These are phyloP conservation scores for Cetradonia linearis DNA, from an alignment of 495 filamentous ascomycete genomes.

Conservation along the genomic window DNA sequence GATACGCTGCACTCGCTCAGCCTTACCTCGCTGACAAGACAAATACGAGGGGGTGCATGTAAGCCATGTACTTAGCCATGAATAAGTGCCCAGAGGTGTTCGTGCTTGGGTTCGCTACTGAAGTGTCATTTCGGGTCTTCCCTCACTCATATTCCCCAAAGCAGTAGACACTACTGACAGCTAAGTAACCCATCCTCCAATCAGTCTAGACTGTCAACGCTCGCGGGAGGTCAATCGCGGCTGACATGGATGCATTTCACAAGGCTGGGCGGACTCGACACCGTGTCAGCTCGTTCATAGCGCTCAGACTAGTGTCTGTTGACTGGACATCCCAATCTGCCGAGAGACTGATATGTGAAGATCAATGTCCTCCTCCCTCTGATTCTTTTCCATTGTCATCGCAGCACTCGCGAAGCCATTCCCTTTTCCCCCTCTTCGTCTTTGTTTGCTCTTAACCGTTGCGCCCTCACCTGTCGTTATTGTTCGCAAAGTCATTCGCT, in stretches of 20 bases:
- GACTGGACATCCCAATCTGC: constrained; percentile 5
- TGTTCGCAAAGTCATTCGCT: not conserved
- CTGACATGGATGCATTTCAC: not conserved
- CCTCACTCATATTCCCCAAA: not conserved
- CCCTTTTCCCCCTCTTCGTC: not conserved
- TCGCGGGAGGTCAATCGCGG: not conserved
- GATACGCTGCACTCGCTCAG: not conserved
- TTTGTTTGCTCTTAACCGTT: not conserved
- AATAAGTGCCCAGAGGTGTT: not conserved
- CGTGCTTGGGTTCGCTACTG: not conserved
- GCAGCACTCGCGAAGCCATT: constrained; percentile 12
- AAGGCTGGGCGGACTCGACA: not conserved
- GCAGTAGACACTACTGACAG: not conserved
- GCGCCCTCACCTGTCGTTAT: constrained; percentile 7
- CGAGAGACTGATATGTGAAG: not conserved
- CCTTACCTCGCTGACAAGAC: not conserved
- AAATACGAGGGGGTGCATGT: not conserved
- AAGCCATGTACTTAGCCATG: not conserved
- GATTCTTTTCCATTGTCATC: not conserved
- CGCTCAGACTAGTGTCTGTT: constrained; percentile 2
- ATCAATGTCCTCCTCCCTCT: not conserved
- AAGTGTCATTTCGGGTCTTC: not conserved
- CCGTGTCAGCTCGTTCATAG: not conserved
- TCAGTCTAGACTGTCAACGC: not conserved
- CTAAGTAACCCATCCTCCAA: not conserved